Percentiles rank a stretch among this genome's conserved stretches.
Evolutionary conservation across 495 filamentous ascomycete species (phyloP).

Genomic region (Annulohypoxylon moriforme): DNA sequence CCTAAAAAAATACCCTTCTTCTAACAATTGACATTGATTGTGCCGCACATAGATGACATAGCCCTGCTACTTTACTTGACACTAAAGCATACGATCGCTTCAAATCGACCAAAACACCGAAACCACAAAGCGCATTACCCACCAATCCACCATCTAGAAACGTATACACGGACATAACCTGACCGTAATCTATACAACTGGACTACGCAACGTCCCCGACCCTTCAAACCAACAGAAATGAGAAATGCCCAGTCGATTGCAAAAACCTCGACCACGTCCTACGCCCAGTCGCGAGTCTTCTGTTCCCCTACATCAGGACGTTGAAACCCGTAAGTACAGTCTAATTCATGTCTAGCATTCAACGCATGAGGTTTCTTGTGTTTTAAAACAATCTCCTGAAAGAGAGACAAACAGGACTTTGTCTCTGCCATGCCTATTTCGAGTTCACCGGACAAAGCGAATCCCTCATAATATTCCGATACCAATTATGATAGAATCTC

Average conservation of each 20-base stretch:
- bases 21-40: conserved; percentile 11
- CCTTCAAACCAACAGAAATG: conserved; percentile 10
- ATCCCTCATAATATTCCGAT: neutral
- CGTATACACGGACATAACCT: neutral
- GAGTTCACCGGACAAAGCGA: conserved; percentile 23
- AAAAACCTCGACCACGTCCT: conserved; percentile 51
- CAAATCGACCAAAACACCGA: conserved; percentile 18
- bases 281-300: conserved; percentile 37
- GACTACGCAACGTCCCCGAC: conserved; percentile 7
- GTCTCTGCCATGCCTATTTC: neutral
- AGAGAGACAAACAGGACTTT: conserved; percentile 10
- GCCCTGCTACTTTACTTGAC: conserved; percentile 12
- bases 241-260: conserved; percentile 57
- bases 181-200: neutral
- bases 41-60: conserved; percentile 26
- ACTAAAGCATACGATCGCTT: conserved; percentile 4
- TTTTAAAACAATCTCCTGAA: neutral
- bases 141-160: neutral
- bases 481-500: neutral
- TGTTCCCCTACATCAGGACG: conserved; percentile 48
- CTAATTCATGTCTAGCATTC: neutral
- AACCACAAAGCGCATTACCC: neutral
- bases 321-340: conserved; percentile 50
- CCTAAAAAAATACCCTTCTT: neutral
- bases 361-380: neutral